Conservation (phyloP, 345 rosid genomes). For the Moricandia arvensis region DNA sequence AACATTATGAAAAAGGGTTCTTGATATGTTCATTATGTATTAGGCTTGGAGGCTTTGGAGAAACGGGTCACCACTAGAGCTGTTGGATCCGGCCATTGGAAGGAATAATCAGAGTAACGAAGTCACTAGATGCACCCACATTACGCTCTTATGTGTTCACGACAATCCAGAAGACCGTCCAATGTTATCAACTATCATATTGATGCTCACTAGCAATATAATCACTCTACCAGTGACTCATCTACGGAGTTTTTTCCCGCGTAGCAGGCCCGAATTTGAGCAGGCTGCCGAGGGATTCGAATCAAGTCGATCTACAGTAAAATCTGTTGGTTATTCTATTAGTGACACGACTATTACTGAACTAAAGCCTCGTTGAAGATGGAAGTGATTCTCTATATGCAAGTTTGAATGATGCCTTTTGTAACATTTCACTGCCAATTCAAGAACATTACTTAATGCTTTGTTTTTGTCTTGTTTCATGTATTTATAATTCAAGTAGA, state of each 20-base stretch:
- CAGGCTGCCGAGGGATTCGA: not conserved
- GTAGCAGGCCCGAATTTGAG: not conserved
- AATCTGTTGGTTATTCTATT: not conserved
- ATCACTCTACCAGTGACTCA: not conserved
- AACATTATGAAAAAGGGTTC: not conserved
- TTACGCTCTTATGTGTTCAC: not conserved
- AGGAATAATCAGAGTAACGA: not conserved
- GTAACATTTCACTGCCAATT: not conserved
- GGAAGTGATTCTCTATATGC: not conserved
- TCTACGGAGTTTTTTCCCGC: not conserved
- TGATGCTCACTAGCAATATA: not conserved
- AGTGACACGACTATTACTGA: not conserved
- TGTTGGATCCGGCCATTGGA: not conserved
- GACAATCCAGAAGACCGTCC: not conserved
- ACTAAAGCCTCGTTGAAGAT: not conserved
- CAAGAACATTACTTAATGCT: not conserved
- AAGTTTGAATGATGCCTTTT: not conserved
- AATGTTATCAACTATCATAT: not conserved
- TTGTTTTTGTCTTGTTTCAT: not conserved
- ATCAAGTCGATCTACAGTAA: not conserved
- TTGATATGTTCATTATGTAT: not conserved
- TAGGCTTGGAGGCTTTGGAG: not conserved
- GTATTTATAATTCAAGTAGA: not conserved
- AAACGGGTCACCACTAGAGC: not conserved
- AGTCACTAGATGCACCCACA: not conserved